A percentile compares a stretch with the other conserved stretches of the same genome.
Evolutionary conservation across 805 yeast species (phyloP).

Genomic region (Naumovozyma dairenensis): DNA sequence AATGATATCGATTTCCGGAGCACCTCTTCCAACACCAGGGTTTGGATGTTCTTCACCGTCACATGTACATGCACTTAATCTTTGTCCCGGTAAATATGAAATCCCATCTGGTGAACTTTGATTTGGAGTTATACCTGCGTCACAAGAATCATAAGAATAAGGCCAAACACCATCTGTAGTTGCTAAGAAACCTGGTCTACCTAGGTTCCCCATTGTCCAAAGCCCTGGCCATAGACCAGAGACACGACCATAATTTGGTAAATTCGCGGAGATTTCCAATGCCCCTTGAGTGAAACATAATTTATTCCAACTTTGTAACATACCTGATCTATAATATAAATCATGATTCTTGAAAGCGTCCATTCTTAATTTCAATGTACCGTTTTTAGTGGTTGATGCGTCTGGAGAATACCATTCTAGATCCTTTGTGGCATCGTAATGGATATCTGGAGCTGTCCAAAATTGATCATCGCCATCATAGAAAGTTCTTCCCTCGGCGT

Average conservation of each 20-base stretch:
- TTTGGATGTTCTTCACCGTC: slow-evolving; percentile 80
- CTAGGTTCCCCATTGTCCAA: slow-evolving; percentile 91
- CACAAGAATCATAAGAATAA: slow-evolving; percentile 76
- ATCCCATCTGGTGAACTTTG: slow-evolving; percentile 88
- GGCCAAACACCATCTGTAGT: slow-evolving; percentile 95
- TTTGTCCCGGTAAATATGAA: slow-evolving; percentile 78
- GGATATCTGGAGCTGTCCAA: slow-evolving; percentile 75
- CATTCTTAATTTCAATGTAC: slow-evolving; percentile 56
- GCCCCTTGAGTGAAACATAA: slow-evolving; percentile 81
- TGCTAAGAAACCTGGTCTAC: slow-evolving; percentile 82
- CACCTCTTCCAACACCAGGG: slow-evolving; percentile 82
- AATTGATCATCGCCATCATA: slow-evolving; percentile 88
- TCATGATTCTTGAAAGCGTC: slow-evolving; percentile 78
- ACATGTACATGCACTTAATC: slow-evolving; percentile 69
- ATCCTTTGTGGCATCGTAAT: slow-evolving; percentile 82
- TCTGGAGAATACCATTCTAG: slow-evolving; percentile 95
- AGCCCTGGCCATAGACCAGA: slow-evolving; percentile 94
- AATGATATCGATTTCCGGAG: slow-evolving; percentile 87
- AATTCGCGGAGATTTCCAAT: slow-evolving; percentile 62
- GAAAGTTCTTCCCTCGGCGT: slow-evolving; percentile 81
- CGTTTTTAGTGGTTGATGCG: slow-evolving; percentile 68
- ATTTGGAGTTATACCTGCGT: slow-evolving; percentile 90
- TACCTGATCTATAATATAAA: slow-evolving; percentile 76
- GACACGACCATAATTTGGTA: slow-evolving; percentile 71
- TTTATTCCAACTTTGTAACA: slow-evolving; percentile 89